A percentile compares a stretch with the other conserved stretches of the same genome.
phyloP scores from a whole-genome alignment of 805 yeast genomes.

The Saturnispora mendoncae region DNA sequence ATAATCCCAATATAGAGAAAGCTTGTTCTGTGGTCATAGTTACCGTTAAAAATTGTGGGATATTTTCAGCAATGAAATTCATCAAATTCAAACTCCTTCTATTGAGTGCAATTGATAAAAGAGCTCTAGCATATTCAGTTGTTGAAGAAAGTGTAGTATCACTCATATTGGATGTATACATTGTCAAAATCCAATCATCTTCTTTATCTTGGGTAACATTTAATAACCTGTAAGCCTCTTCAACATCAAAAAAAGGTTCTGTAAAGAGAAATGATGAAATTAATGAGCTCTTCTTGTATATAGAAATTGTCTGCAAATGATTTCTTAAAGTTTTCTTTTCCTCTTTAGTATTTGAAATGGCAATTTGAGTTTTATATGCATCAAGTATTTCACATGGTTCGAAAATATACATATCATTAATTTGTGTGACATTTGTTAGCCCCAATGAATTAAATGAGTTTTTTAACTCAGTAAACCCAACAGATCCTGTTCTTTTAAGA shows the following conservation, averaged over 20 bases:
- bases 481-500: conserved; percentile 41
- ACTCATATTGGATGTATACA: conserved; percentile 54
- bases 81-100: conserved; percentile 51
- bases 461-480: conserved; percentile 40
- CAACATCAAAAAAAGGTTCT: conserved; percentile 38
- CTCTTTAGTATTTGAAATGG: conserved; percentile 17
- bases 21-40: conserved; percentile 32
- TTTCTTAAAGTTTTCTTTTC: conserved; percentile 29
- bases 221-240: conserved; percentile 43
- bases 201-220: conserved; percentile 46
- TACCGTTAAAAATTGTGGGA: conserved; percentile 26
- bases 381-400: conserved; percentile 24
- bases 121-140: conserved; percentile 42
- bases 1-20: conserved; percentile 39
- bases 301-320: conserved; percentile 33
- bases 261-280: conserved; percentile 33
- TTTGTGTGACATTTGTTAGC: conserved; percentile 19
- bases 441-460: conserved; percentile 24
- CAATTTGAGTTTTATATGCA: conserved; percentile 22
- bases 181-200: conserved; percentile 68
- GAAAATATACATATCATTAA: conserved; percentile 15
- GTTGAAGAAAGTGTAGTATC: conserved; percentile 38
- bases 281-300: conserved; percentile 29
- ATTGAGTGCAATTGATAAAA: conserved; percentile 50
- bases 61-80: conserved; percentile 40